A percentile compares a stretch with the other conserved stretches of the same genome.
phyloP scores from a whole-genome alignment of 306 rosid genomes.

The Prinsepia uniflora region DNA sequence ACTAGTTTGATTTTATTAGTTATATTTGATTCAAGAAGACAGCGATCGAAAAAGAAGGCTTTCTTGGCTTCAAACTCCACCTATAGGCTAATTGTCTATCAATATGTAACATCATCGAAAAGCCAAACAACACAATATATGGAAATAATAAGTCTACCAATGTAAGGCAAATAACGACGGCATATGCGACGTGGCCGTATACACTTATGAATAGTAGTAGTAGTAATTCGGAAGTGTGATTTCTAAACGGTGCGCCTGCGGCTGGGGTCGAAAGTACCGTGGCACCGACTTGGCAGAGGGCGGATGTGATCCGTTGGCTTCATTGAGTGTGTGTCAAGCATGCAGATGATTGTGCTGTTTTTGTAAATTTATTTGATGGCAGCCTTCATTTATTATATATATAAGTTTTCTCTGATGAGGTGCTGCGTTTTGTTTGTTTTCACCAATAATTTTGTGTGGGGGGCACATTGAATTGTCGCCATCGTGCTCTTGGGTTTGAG shows the following conservation, averaged over 20 bases:
- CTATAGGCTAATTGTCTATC: too few relatives aligned
- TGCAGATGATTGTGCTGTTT: neutral
- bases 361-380: too few relatives aligned
- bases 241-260: conserved; percentile 7
- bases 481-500: neutral
- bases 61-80: neutral
- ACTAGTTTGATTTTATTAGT: too few relatives aligned
- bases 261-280: conserved; percentile 22
- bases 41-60: neutral
- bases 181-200: neutral
- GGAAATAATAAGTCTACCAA: neutral
- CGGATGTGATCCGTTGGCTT: neutral
- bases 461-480: neutral
- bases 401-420: too few relatives aligned
- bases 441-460: neutral
- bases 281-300: conserved; percentile 6
- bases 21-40: too few relatives aligned
- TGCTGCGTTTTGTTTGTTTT: neutral
- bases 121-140: neutral
- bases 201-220: conserved; percentile 2
- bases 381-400: neutral
- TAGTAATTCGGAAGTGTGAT: conserved; percentile 18
- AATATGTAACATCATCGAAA: conserved; percentile 3
- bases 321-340: neutral
- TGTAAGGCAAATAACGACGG: neutral